A percentile compares a stretch with the other conserved stretches of the same genome.
Evolutionary conservation across 129 eudicot genomes (phyloP).

Genomic region (Kitagawia praeruptora): DNA sequence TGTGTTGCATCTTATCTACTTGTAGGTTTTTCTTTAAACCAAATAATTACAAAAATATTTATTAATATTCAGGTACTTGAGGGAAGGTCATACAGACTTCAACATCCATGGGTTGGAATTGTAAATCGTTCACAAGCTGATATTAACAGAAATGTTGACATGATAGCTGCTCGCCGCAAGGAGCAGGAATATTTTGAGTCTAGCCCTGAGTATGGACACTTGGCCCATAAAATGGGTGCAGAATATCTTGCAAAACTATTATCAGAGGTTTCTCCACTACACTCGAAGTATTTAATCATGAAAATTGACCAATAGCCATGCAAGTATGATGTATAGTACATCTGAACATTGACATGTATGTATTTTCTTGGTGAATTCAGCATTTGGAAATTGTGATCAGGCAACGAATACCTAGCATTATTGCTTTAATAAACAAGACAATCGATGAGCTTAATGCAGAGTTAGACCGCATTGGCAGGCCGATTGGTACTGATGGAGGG

Average conservation of each 20-base stretch:
- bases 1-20: not conserved
- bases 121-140: slow-evolving; percentile 99
- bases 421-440: slow-evolving; percentile 82
- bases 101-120: slow-evolving; percentile 99
- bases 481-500: slow-evolving; percentile 92
- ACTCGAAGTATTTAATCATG: slow-evolving; percentile 6
- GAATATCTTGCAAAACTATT: slow-evolving; percentile 92
- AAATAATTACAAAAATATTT: not conserved
- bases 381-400: slow-evolving; percentile 91
- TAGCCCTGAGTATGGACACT: slow-evolving; percentile 94
- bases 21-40: not conserved
- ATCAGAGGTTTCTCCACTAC: slow-evolving; percentile 45
- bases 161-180: slow-evolving; percentile 78
- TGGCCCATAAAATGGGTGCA: slow-evolving; percentile 93
- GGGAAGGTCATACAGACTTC: slow-evolving; percentile 91
- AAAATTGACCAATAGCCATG: not conserved
- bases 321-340: not conserved
- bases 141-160: slow-evolving; percentile 91
- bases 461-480: slow-evolving; percentile 97
- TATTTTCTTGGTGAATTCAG: slow-evolving; percentile 33
- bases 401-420: slow-evolving; percentile 92
- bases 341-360: not conserved
- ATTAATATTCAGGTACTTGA: slow-evolving; percentile 68
- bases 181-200: slow-evolving; percentile 87
- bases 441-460: slow-evolving; percentile 93